Evolutionary conservation across 768 basidiomycete species (phyloP).

Genomic region (Mycena epipterygia): DNA sequence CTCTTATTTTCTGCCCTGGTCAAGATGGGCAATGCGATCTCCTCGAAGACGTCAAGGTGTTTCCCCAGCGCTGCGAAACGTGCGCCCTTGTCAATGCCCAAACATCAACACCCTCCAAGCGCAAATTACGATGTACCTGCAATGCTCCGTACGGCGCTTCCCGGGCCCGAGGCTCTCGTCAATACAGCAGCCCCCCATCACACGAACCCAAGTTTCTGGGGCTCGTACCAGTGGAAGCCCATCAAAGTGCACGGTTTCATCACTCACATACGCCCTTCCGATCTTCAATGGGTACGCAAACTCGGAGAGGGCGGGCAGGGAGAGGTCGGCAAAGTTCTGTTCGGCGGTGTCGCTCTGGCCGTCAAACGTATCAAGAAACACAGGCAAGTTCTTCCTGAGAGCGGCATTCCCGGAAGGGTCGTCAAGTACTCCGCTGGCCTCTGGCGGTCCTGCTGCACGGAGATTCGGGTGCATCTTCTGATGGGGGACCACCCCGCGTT

Average conservation of each 20-base stretch:
- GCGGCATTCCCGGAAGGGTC: no score
- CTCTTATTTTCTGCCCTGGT: no score
- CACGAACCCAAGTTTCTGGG: not conserved
- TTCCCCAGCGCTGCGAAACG: not conserved
- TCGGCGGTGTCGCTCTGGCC: not conserved
- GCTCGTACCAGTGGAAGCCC: not conserved
- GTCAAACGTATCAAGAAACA: constrained; percentile 3
- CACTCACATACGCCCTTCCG: not conserved
- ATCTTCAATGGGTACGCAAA: not conserved
- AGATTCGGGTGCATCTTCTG: not conserved
- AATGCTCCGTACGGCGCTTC: not conserved
- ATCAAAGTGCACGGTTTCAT: fast-evolving
- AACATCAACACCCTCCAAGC: not conserved
- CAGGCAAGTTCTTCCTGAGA: no score
- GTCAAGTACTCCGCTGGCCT: no score
- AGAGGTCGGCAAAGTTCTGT: not conserved
- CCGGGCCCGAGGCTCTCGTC: not conserved
- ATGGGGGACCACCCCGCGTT: constrained; percentile 10
- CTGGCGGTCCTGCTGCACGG: no score
- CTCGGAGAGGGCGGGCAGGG: constrained; percentile 1
- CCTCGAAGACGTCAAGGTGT: no score
- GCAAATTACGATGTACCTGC: not conserved
- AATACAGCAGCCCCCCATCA: not conserved
- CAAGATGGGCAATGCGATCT: no score
- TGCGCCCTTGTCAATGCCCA: no score